Base-by-base conservation (phyloP, 306 rosid genomes). In the Trifolium dubium region DNA sequence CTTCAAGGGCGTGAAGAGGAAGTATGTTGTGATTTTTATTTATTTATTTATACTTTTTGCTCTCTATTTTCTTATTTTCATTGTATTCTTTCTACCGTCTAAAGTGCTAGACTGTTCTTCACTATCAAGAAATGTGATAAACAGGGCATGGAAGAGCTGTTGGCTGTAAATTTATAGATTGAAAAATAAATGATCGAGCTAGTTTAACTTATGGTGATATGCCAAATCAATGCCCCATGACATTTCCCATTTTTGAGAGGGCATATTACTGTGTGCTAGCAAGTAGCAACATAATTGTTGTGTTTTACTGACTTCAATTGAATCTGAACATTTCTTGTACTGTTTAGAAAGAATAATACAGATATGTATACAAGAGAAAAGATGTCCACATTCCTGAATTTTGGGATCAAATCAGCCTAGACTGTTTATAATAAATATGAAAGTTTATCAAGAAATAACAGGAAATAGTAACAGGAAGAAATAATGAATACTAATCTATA, bases 1-100 rank as follows among this genome's bases (percentile, higher is more conserved):
- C 83, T 85, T 76, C 95, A 86, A 67, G 97, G 96, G 73, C 96
- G 92, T 71, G 97, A 94, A 88, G 96, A 88, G 69, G 95, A 88
- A 18, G 99, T 89, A 92, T 79, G 92, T 78, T 72, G 14, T 74
- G 41, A 64, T 39, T 61, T 50, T 58, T 53, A 18, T 18, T 23
- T 53, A 18, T 18, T 9, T 3, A 6, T 40, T 69, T 79, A 30
- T 61, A 60, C 8, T 0, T 51, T 65, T n/a, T 77, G 23, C 51
- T 60, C 44, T 53, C 15, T n/a, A 18, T 43, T 74, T 73, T 64
- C 49, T 80, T 75, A 40, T 73, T 71, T 15, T 28, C 17, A 35
- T 30, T 75, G 63, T 74, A 28, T 32, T 55, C 67, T 58, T 55
- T 62, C 70, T 41, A 17, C 73, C 43, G 35, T 64, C 40, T 14